Evolutionary conservation across 2,329 filamentous ascomycete genomes (phyloP).

Genomic region (Alternaria incomplexa): DNA sequence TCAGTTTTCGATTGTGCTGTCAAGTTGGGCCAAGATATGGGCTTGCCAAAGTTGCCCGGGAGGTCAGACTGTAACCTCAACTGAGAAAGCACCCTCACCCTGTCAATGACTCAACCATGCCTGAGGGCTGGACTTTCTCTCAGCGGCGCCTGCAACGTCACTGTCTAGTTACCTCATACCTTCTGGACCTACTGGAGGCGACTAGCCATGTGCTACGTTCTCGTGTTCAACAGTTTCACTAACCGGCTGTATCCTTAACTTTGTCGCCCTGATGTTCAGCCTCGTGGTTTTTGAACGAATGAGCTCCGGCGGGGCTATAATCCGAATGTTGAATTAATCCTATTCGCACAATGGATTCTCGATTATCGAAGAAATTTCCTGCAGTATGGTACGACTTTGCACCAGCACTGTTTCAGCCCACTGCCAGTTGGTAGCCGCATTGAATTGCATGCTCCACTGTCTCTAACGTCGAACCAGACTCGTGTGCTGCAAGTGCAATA

Average conservation of each 20-base stretch:
- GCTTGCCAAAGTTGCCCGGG: background rate
- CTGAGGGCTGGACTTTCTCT: background rate
- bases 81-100: slow-evolving; percentile 2
- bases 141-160: background rate
- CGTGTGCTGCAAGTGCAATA: slow-evolving; percentile 1
- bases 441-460: background rate
- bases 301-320: slow-evolving; percentile 7
- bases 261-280: slow-evolving; percentile 4
- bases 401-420: slow-evolving; percentile 14
- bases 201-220: slow-evolving; percentile 3
- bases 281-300: slow-evolving; percentile 9
- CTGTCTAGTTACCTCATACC: slow-evolving; percentile 6
- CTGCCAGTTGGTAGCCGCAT: slow-evolving; percentile 1
- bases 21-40: slow-evolving; percentile 6
- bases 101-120: slow-evolving; percentile 3
- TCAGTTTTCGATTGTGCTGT: slow-evolving; percentile 9
- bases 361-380: background rate
- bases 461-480: background rate
- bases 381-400: slow-evolving; percentile 4
- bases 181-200: background rate
- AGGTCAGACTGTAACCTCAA: background rate
- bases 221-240: slow-evolving; percentile 24
- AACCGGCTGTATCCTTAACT: slow-evolving; percentile 15
- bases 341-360: slow-evolving; percentile 1
- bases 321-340: slow-evolving; percentile 3